Base-by-base conservation (phyloP, 169 alveolate genomes). In the Plasmodium adleri region DNA sequence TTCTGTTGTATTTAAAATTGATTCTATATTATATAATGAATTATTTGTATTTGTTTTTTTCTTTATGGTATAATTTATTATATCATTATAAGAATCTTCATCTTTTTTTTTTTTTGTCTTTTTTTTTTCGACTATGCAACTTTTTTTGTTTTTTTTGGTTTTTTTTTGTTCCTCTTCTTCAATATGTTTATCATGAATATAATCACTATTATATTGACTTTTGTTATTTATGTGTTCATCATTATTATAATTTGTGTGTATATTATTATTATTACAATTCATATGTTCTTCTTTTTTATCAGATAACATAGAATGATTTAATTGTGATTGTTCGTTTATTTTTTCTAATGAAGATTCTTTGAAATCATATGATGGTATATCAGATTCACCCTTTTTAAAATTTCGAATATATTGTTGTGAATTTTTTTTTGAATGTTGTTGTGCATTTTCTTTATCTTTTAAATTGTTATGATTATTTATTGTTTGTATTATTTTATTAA, bases 401-500 rank as follows among this genome's bases (percentile, higher is more conserved):
- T 32, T 32, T 32, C 45, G 9, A 32, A 32, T 5, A 32, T 5
- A 32, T 32, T 32, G 6, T 32, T 32, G 45, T 32, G 45, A 5
- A 13, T 5, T 0, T 56, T 20, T 20, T 32, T 32, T 9, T 32
- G 45, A 5, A 13, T 5, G 7, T 56, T 56, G 15, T 8, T 13
- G 64, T 24, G 3, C 50, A 3, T 15, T 26, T 28, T 2, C 13
- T 32, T 32, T 32, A 32, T 32, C 45, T 32, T 32, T 32, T 32
- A 32, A 5, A 32, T 32, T 47, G 15, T 7, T n/a, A 5, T 17
- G 43, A 8, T 72, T 45, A 17, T 74, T n/a, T n/a, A 74, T 5
- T 32, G 13, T n/a, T 45, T 59, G 50, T 26, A 80, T n/a, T 59
- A 80, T 45, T 13, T 70, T 80, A 24, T 66, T 28, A 67, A 80